Percentiles rank a stretch among this genome's conserved stretches.
Evolutionary conservation across 371 early-diverging fungal genomes (phyloP).

Genomic region (Syncephalastrum sp.): DNA sequence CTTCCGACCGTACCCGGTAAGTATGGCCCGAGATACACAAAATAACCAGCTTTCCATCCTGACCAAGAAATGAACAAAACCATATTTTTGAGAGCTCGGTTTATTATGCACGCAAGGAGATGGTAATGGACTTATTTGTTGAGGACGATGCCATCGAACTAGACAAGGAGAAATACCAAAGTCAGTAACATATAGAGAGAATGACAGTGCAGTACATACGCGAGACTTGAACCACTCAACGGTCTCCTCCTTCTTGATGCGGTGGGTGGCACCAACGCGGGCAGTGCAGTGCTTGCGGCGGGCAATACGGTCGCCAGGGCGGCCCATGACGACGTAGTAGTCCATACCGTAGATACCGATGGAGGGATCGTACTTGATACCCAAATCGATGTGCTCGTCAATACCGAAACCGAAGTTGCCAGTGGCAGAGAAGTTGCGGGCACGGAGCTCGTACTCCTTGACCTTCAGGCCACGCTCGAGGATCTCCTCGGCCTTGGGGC

Average conservation of each 20-base stretch:
- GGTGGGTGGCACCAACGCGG: constrained; percentile 93
- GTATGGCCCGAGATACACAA: too few species aligned
- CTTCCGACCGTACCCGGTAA: too few species aligned
- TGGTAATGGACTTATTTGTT: constrained; percentile 17
- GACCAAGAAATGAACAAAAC: too few species aligned
- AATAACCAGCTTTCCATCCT: too few species aligned
- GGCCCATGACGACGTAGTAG: constrained; percentile 98
- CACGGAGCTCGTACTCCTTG: constrained; percentile 98
- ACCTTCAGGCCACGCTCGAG: constrained; percentile 99
- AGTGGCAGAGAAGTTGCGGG: constrained; percentile 95
- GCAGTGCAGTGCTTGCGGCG: constrained; percentile 91
- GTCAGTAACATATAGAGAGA: not conserved
- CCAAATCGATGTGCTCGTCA: constrained; percentile 99
- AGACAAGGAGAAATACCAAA: not conserved
- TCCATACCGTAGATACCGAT: constrained; percentile 99
- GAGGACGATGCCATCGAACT: constrained; percentile 22
- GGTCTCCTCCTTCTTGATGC: constrained; percentile 87
- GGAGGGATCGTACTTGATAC: constrained; percentile 99
- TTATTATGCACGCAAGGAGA: constrained; percentile 1
- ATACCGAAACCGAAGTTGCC: constrained; percentile 99
- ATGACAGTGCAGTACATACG: constrained; percentile 27
- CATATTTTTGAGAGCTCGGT: too few species aligned
- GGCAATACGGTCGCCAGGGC: constrained; percentile 96
- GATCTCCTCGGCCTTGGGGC: constrained; percentile 85
- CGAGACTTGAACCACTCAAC: constrained; percentile 87